These are phyloP conservation scores for Leccinum olivaceopallidum DNA, from an alignment of 768 basidiomycete species.

Conservation along the genomic window DNA sequence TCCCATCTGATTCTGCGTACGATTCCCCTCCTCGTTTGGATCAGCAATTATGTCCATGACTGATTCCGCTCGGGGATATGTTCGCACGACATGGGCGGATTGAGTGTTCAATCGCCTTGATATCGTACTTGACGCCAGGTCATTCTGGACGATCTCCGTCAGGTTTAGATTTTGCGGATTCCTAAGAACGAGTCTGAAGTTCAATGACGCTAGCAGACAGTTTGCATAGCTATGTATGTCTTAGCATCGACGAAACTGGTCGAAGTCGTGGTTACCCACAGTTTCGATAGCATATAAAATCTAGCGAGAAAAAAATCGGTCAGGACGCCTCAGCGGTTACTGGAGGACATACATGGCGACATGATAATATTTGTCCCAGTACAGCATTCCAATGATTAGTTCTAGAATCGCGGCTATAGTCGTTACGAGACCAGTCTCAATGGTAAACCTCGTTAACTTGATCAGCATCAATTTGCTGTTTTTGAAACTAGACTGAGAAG, in stretches of 20 bases:
- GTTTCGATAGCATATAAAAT: constrained; percentile 7
- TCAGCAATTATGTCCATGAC: too few species aligned
- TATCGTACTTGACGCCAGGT: not conserved
- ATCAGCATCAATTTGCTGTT: not conserved
- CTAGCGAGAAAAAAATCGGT: not conserved
- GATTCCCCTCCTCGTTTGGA: too few species aligned
- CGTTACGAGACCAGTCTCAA: constrained; percentile 19
- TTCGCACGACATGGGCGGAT: too few species aligned
- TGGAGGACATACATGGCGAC: constrained; percentile 7
- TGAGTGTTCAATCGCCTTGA: not conserved
- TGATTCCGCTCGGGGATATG: too few species aligned
- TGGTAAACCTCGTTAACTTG: constrained; percentile 14
- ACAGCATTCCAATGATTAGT: constrained; percentile 8
- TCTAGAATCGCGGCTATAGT: constrained; percentile 11
- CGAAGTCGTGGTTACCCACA: not conserved
- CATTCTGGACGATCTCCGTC: not conserved
- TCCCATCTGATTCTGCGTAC: too few species aligned
- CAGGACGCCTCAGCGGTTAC: not conserved
- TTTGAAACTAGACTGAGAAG: not conserved
- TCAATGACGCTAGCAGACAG: constrained; percentile 7
- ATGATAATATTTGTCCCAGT: not conserved
- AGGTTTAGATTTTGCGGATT: not conserved
- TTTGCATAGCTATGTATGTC: constrained; percentile 13
- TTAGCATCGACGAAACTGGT: not conserved
- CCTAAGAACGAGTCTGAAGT: constrained; percentile 5